Percentiles rank a stretch among this genome's conserved stretches.
These are phyloP conservation scores for Cryptococcus sp. DNA, from an alignment of 1,284 basidiomycete genomes.

Conservation along the genomic window DNA sequence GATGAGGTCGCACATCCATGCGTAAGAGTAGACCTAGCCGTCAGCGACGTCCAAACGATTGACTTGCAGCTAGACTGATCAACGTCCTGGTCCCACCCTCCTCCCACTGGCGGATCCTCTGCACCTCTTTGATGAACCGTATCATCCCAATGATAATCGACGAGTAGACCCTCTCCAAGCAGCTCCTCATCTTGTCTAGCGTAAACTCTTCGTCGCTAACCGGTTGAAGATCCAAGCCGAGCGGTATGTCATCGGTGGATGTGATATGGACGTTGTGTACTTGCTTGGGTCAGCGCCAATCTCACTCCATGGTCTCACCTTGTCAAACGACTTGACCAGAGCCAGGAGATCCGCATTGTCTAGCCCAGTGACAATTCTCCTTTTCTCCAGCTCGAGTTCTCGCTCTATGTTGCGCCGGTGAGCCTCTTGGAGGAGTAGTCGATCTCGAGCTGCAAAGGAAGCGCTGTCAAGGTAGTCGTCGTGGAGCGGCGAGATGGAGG, in stretches of 20 bases:
- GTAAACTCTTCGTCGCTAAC: slow-evolving; percentile 50
- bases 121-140: slow-evolving; percentile 48
- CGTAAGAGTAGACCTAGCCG: slow-evolving; percentile 44
- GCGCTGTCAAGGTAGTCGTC: too few relatives aligned
- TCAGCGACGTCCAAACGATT: neutral
- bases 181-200: slow-evolving; percentile 51
- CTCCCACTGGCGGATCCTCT: slow-evolving; percentile 50
- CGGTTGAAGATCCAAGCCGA: slow-evolving; percentile 49
- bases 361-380: slow-evolving; percentile 10
- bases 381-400: slow-evolving; percentile 22
- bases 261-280: slow-evolving; percentile 16
- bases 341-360: slow-evolving; percentile 22
- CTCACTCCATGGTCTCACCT: slow-evolving; percentile 8
- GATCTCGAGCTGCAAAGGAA: neutral
- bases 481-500: too few relatives aligned
- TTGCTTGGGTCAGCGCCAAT: slow-evolving; percentile 6
- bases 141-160: slow-evolving; percentile 47
- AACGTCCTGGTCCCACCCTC: slow-evolving; percentile 46
- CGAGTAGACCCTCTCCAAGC: slow-evolving; percentile 51
- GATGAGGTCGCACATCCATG: slow-evolving; percentile 43
- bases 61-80: slow-evolving; percentile 40
- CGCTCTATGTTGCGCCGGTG: slow-evolving; percentile 6
- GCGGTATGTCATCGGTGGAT: slow-evolving; percentile 8
- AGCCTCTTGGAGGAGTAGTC: neutral
- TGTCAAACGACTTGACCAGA: slow-evolving; percentile 17